Evolutionary conservation across 2,329 filamentous ascomycete genomes (phyloP).

Genomic region (Fusarium pseudograminearum): DNA sequence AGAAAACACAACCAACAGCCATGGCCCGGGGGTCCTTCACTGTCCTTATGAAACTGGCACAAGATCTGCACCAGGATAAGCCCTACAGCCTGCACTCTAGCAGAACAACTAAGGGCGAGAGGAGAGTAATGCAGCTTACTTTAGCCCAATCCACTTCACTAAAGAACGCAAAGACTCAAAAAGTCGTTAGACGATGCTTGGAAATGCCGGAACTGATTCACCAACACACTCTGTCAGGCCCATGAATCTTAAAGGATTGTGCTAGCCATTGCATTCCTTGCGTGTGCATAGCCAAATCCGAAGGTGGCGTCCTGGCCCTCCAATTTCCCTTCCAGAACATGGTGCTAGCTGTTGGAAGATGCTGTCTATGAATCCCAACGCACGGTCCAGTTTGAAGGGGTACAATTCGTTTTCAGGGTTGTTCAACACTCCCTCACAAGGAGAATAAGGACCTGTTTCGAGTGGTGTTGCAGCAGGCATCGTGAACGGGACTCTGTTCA

Average conservation of each 20-base stretch:
- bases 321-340: constrained; percentile 23
- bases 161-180: constrained; percentile 25
- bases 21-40: constrained; percentile 15
- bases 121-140: constrained; percentile 5
- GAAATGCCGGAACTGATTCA: constrained; percentile 31
- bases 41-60: constrained; percentile 34
- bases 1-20: constrained; percentile 20
- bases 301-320: constrained; percentile 16
- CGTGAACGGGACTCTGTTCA: not conserved
- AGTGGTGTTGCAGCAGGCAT: not conserved
- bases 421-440: not conserved
- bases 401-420: constrained; percentile 3
- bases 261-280: constrained; percentile 1
- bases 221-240: constrained; percentile 16
- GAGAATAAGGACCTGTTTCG: not conserved
- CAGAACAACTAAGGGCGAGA: not conserved
- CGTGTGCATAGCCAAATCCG: constrained; percentile 13
- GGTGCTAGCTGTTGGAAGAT: constrained; percentile 1
- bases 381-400: not conserved
- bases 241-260: not conserved
- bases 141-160: constrained; percentile 16
- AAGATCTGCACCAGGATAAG: constrained; percentile 39
- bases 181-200: constrained; percentile 29
- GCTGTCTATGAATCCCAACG: not conserved
- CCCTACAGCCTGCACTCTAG: constrained; percentile 20